Evolutionary conservation across 768 basidiomycete genomes (phyloP).

Genomic region (Pleurotus giganteus): DNA sequence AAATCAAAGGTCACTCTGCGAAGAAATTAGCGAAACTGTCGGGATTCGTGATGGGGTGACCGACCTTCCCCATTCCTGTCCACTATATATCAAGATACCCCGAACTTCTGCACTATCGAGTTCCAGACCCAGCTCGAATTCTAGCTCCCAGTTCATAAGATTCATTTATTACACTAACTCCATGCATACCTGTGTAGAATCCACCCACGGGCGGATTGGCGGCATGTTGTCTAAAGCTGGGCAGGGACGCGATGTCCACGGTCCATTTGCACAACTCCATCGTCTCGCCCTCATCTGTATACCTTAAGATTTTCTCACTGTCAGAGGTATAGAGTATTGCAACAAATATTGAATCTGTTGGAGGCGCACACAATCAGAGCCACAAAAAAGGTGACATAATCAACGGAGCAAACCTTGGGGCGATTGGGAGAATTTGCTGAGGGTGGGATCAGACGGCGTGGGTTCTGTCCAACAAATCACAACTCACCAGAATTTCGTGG

Average conservation of each 20-base stretch:
- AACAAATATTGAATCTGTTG: conserved; percentile 70
- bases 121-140: conserved; percentile 83
- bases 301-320: conserved; percentile 72
- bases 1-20: conserved; percentile 49
- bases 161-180: neutral
- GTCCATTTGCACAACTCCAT: conserved; percentile 84
- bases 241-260: conserved; percentile 75
- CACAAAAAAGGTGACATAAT: conserved; percentile 6
- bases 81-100: conserved; percentile 71
- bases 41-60: conserved; percentile 25
- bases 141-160: conserved; percentile 30
- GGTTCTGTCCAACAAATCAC: conserved; percentile 13
- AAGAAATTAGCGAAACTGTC: conserved; percentile 11
- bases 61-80: conserved; percentile 78
- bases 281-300: conserved; percentile 82
- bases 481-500: conserved; percentile 78
- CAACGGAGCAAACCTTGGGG: conserved; percentile 36
- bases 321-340: conserved; percentile 83
- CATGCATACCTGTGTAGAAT: conserved; percentile 71
- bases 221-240: conserved; percentile 75
- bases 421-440: conserved; percentile 74
- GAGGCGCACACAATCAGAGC: conserved; percentile 2
- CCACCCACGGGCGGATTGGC: conserved; percentile 52
- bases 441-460: conserved; percentile 8
- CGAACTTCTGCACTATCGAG: conserved; percentile 86